These are phyloP conservation scores for Nothophoma quercina DNA, from an alignment of 2,329 filamentous ascomycete genomes.

Conservation along the genomic window DNA sequence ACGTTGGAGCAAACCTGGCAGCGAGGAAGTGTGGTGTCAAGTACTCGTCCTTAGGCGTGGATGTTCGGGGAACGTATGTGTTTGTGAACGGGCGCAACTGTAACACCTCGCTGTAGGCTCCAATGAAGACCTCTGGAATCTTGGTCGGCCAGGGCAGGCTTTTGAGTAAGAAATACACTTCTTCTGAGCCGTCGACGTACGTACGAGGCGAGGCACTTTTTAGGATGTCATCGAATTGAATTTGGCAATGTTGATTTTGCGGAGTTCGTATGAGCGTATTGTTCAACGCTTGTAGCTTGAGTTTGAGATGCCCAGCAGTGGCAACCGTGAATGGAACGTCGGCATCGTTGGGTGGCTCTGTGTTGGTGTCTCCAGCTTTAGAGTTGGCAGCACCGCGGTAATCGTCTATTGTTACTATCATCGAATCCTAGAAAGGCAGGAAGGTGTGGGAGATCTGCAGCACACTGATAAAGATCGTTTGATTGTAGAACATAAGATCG, in stretches of 20 bases:
- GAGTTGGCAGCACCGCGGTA: background rate
- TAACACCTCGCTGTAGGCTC: constrained; percentile 27
- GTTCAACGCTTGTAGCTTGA: constrained; percentile 32
- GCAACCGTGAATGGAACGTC: constrained; percentile 25
- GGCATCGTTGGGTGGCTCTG: background rate
- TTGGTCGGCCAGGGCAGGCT: constrained; percentile 24
- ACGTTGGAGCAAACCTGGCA: constrained; percentile 26
- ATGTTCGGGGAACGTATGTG: constrained; percentile 15
- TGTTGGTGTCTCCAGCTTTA: background rate
- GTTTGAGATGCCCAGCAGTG: constrained; percentile 28
- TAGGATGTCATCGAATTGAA: constrained; percentile 5
- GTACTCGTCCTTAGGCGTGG: constrained; percentile 9
- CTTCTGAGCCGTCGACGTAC: constrained; percentile 29
- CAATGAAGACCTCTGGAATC: constrained; percentile 27
- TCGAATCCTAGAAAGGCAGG: background rate
- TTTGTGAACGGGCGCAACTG: constrained; percentile 27
- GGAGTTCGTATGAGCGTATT: constrained; percentile 9
- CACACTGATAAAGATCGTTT: too few relatives aligned
- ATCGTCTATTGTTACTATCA: constrained; percentile 12
- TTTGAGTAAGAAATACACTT: constrained; percentile 28
- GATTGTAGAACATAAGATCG: too few relatives aligned
- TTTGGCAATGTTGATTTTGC: background rate
- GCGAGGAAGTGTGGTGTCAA: background rate
- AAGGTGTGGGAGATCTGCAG: background rate
- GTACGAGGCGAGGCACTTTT: background rate